Evolutionary conservation across 176 grass and related monocot genomes (phyloP).

Genomic region (Canna indica): DNA sequence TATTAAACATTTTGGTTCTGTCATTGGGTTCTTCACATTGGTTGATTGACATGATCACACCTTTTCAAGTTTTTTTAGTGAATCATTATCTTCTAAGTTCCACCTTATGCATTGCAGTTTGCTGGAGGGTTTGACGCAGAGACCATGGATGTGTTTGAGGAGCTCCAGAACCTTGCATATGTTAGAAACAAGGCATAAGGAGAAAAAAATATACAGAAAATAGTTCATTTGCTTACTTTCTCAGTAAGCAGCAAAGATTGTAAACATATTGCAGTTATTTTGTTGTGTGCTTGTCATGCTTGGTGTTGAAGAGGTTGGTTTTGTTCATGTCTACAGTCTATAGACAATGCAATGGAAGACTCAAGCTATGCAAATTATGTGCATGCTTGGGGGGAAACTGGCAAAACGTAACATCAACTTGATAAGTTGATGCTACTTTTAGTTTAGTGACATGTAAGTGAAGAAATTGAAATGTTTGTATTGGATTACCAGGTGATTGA

Average conservation of each 20-base stretch:
- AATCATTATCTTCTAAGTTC: neutral
- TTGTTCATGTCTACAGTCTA: neutral
- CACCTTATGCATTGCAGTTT: conserved; percentile 43
- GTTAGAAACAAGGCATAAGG: conserved; percentile 64
- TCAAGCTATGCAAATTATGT: neutral
- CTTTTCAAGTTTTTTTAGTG: neutral
- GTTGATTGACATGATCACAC: neutral
- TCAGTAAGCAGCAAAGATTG: conserved; percentile 51
- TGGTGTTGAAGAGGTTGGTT: neutral
- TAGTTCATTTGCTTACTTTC: conserved; percentile 47
- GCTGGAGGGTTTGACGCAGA: conserved; percentile 86
- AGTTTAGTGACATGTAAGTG: neutral
- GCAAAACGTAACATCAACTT: neutral
- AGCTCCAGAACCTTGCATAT: conserved; percentile 85
- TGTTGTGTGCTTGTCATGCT: neutral
- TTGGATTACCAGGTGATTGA: too few species aligned
- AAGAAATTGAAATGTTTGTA: neutral
- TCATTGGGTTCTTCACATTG: neutral
- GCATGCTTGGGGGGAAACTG: neutral
- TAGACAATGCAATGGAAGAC: neutral
- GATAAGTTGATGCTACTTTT: neutral
- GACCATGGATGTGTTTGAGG: conserved; percentile 95
- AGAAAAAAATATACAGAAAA: neutral
- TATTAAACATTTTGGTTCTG: neutral
- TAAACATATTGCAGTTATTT: neutral